Base-by-base conservation (phyloP, 345 rosid genomes). In the Cardamine occulta region DNA sequence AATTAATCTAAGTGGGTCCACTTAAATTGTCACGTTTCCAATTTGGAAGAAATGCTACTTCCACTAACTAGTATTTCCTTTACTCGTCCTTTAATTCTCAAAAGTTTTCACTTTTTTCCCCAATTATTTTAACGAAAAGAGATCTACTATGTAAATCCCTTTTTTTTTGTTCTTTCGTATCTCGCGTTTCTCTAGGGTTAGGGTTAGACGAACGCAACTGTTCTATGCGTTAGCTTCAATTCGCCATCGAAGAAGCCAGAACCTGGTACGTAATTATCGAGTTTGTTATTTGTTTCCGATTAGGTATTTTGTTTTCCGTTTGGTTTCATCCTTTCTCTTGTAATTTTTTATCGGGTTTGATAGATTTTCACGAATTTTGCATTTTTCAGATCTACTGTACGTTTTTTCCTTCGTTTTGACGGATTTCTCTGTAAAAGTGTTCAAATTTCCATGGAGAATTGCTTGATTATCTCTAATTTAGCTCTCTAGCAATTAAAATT, bases 61-160 rank as follows among this genome's bases (percentile, higher is more conserved):
- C 55, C 55, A 42, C 23, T 56, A 31, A 37, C 21, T 18, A 18
- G 14, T 37, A 75, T 40, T 68, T 68, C 28, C 74, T 18, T 39
- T 63, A 39, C 32, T 35, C 53, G 52, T 71, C 80, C 76, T 55
- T 70, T 47, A 28, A 64, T 19, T 77, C 66, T 77, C 61, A 24
- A 56, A 71, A 28, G 4, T 6, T 56, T 64, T 11, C 2, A 54
- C 71, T 34, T 70, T 63, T 55, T 0, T 0, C 45, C 65, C 72
- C 35, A 56, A 69, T 12, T 44, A 7, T 55, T 51, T 44, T 24
- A 11, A 54, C 4, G 9, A 6, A 7, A 34, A 15, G 14, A 31
- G 12, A 49, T 37, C 51, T 7, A 37, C 72, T 48, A 5, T 24
- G 67, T 45, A 60, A 18, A n/a, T 62, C 56, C 4, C 3, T 60